Conservation (phyloP, 2,329 filamentous ascomycete species). For the Hymenoscyphus fructigenus region DNA sequence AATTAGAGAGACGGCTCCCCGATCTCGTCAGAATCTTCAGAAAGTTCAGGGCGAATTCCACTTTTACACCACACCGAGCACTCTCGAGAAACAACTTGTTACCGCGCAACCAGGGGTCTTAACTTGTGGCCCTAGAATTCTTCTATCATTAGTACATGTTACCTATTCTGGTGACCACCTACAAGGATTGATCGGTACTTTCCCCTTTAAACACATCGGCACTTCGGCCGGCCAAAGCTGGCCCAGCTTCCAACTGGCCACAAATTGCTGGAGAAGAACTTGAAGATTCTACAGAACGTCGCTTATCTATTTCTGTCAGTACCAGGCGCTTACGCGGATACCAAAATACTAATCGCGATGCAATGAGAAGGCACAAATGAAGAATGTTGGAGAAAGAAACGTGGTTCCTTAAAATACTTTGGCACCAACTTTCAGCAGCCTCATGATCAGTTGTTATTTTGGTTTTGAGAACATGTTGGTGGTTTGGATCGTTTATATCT, state of each 20-base stretch:
- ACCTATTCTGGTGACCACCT: not conserved
- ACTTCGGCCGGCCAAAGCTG: not conserved
- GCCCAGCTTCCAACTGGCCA: not conserved
- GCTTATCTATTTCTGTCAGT: slow-evolving; percentile 11
- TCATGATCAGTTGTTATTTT: not conserved
- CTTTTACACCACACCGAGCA: not conserved
- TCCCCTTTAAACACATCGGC: not conserved
- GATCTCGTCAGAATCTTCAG: not conserved
- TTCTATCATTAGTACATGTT: slow-evolving; percentile 5
- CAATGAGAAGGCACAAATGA: not conserved
- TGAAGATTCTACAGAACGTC: not conserved
- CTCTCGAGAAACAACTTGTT: not conserved
- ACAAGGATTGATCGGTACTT: not conserved
- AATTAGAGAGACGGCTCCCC: slow-evolving; percentile 3
- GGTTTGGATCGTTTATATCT: not conserved
- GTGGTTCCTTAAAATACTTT: not conserved
- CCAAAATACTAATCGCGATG: not conserved
- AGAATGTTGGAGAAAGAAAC: not conserved
- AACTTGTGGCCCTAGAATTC: slow-evolving; percentile 1
- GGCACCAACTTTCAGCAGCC: not conserved
- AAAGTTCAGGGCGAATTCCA: not conserved
- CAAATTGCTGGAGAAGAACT: not conserved
- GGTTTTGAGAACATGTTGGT: not conserved
- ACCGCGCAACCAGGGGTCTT: not conserved
- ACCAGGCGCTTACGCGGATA: slow-evolving; percentile 7